phyloP scores from a whole-genome alignment of 1,284 basidiomycete genomes.

The Polyporus tsugae region DNA sequence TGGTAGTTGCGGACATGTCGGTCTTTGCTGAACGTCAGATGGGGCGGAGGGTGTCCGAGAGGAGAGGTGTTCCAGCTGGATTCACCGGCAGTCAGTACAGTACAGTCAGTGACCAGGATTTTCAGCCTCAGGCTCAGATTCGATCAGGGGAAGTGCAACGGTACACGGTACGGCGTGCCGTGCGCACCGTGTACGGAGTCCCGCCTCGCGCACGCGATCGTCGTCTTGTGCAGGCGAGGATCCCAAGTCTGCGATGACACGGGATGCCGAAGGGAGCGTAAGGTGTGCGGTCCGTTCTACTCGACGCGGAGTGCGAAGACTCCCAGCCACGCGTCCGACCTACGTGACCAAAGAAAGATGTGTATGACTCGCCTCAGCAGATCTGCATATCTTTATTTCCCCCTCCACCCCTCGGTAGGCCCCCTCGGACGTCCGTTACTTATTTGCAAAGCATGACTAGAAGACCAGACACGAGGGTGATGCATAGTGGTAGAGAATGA shows the following conservation, averaged over 20 bases:
- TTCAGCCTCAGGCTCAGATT: background rate
- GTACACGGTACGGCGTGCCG: background rate
- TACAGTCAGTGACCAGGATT: background rate
- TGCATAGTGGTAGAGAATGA: background rate
- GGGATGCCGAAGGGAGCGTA: background rate
- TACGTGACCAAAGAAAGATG: background rate
- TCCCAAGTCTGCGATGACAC: background rate
- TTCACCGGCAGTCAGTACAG: background rate
- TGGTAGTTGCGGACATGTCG: constrained; percentile 13
- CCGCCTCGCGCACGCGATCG: background rate
- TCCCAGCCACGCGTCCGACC: too few species aligned
- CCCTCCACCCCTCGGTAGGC: background rate
- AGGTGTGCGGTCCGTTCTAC: background rate
- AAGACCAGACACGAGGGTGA: background rate
- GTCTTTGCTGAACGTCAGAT: background rate
- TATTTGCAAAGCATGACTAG: background rate
- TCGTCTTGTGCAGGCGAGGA: background rate
- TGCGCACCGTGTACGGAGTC: background rate
- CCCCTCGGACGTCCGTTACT: background rate
- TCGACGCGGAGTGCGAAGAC: background rate
- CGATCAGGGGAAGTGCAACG: background rate
- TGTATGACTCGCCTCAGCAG: background rate
- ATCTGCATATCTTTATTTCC: background rate
- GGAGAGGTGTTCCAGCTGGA: background rate
- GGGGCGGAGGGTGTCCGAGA: background rate